Conservation (phyloP, 768 basidiomycete species). For the Porphyrellus cyaneotinctus region DNA sequence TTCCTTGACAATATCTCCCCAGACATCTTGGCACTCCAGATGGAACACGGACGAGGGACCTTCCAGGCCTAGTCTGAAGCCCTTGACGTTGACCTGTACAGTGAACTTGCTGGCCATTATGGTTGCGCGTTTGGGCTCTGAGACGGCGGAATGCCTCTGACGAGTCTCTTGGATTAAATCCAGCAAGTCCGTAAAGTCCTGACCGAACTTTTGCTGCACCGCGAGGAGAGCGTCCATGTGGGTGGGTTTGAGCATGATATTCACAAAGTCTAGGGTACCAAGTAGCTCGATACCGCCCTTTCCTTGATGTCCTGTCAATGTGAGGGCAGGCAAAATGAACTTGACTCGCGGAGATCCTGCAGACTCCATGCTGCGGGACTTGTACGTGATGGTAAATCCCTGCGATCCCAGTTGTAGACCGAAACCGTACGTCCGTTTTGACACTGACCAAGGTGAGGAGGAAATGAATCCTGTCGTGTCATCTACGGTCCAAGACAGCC, state of each 20-base stretch:
- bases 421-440: constrained; percentile 42
- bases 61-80: constrained; percentile 77
- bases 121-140: constrained; percentile 5
- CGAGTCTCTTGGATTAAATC: constrained; percentile 62
- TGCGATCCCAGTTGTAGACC: constrained; percentile 66
- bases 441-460: constrained; percentile 32
- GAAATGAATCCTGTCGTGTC: constrained; percentile 47
- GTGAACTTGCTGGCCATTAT: constrained; percentile 35
- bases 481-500: constrained; percentile 71
- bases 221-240: constrained; percentile 81
- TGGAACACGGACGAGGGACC: constrained; percentile 68
- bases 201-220: constrained; percentile 86
- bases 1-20: constrained; percentile 52
- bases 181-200: constrained; percentile 81
- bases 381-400: constrained; percentile 54
- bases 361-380: constrained; percentile 31
- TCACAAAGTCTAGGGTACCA: constrained; percentile 62
- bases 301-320: constrained; percentile 58
- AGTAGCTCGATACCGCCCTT: constrained; percentile 45
- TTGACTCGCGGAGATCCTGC: constrained; percentile 50
- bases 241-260: constrained; percentile 71
- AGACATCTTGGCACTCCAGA: constrained; percentile 72
- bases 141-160: constrained; percentile 19
- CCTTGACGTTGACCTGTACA: constrained; percentile 63
- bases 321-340: constrained; percentile 61